Evolutionary conservation across 73 alveolate genomes (phyloP).

Genomic region (Tetrahymena elliotti): DNA sequence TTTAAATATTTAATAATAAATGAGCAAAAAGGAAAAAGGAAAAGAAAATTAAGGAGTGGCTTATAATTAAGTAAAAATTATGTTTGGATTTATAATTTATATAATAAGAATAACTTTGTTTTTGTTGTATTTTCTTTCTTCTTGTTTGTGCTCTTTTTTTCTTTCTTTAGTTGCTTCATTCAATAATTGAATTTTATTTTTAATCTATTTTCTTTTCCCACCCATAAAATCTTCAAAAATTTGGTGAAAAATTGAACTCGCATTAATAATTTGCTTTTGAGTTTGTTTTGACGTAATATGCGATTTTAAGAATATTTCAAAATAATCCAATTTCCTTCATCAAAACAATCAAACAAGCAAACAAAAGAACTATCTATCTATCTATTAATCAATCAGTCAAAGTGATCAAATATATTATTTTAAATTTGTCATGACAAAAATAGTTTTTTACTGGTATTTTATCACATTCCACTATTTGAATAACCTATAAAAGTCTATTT

Average conservation of each 20-base stretch:
- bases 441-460: not conserved
- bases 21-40: not conserved
- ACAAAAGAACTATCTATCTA: too few relatives aligned
- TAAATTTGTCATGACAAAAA: too few relatives aligned
- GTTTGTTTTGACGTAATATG: not conserved
- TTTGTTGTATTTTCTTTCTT: not conserved
- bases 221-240: not conserved
- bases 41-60: not conserved
- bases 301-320: not conserved
- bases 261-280: not conserved
- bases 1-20: too few relatives aligned
- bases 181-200: not conserved
- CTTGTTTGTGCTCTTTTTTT: too few relatives aligned
- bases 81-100: not conserved
- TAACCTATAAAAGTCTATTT: not conserved
- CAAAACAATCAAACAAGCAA: too few relatives aligned
- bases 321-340: not conserved
- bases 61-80: too few relatives aligned
- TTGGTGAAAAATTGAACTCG: not conserved
- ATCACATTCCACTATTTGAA: not conserved
- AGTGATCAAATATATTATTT: not conserved
- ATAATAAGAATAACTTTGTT: not conserved
- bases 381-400: too few relatives aligned
- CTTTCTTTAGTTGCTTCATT: not conserved
- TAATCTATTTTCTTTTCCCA: not conserved